These are phyloP conservation scores for Candolleomyces efflorescens DNA, from an alignment of 768 basidiomycete species.

Conservation along the genomic window DNA sequence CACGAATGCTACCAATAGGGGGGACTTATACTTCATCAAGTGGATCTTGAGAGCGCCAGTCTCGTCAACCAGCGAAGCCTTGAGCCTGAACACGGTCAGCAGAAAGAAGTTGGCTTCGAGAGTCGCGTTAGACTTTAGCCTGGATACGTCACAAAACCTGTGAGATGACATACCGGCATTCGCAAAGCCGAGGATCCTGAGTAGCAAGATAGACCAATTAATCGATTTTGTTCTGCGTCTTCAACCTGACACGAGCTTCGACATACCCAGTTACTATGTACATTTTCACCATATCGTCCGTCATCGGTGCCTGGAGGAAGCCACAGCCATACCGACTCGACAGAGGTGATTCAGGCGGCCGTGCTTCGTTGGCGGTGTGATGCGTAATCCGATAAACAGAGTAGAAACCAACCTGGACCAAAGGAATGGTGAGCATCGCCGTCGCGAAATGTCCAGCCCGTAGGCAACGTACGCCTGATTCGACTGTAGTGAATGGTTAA, in stretches of 20 bases:
- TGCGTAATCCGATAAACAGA: background rate
- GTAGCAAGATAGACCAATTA: background rate
- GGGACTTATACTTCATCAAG: background rate
- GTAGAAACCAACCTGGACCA: background rate
- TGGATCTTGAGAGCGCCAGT: background rate
- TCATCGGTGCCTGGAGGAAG: background rate
- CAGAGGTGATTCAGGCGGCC: background rate
- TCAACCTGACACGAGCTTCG: background rate
- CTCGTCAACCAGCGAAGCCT: background rate
- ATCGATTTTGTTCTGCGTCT: no score
- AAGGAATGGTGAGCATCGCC: no score
- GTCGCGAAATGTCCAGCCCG: no score
- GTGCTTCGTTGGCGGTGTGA: background rate
- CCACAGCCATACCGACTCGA: background rate
- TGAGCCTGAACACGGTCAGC: background rate
- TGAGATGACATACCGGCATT: background rate
- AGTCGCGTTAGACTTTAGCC: background rate
- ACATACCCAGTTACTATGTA: background rate
- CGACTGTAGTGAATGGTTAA: background rate
- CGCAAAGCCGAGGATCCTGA: background rate
- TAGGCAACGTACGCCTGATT: background rate
- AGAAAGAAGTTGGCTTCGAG: background rate
- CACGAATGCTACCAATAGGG: background rate
- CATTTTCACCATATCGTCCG: background rate
- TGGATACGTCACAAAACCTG: background rate